Evolutionary conservation across 441 rosid genomes (phyloP), one percentile per base, ranked within the genome.

Genomic region (Hura crepitans): DNA sequence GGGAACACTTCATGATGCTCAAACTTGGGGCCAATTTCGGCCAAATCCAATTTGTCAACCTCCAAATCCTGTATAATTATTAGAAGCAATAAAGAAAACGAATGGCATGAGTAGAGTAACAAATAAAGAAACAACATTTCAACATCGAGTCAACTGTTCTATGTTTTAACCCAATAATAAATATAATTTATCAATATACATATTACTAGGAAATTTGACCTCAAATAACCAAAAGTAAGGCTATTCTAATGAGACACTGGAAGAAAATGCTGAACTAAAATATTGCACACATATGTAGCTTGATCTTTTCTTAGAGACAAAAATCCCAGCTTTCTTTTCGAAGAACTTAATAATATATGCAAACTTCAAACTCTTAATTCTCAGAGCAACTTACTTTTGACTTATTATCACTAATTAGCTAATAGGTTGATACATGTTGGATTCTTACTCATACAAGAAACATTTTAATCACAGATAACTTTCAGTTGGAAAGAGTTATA

Each of bases 1-100:
- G 99, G 96, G 79, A 95, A 95, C 86, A 87, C 71, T 62, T 77
- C 81, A 77, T 95, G 98, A 79, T 89, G 85, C 88, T 92, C 98
- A 72, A 95, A 95, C 65, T 88, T 89, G 30, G 97, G 97, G 74
- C 99, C 99, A 67, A 88, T 87, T 74, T 82, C 85, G 8, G 89
- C 86, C 80, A 95, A 81, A 75, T 89, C 85, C 75, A 92, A 74
- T 17, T 85, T 79, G 83, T 92, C 99, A 65, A 95, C 96, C 76
- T 74, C 74, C 80, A 92, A 77, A 61, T 72, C 82, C 99, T 92
- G 93, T 73, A 69, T 49, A 67, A 62, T 13, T 13, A 56, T 46
- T 6, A 65, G 78, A 75, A 66, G 10, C 45, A 74, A 42, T 46
- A 57, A 35, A 62, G 65, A 28, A 56, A 45, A n/a, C 30, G 35